Base-by-base conservation (phyloP, 2,329 filamentous ascomycete species). In the Claviceps fusiformis region DNA sequence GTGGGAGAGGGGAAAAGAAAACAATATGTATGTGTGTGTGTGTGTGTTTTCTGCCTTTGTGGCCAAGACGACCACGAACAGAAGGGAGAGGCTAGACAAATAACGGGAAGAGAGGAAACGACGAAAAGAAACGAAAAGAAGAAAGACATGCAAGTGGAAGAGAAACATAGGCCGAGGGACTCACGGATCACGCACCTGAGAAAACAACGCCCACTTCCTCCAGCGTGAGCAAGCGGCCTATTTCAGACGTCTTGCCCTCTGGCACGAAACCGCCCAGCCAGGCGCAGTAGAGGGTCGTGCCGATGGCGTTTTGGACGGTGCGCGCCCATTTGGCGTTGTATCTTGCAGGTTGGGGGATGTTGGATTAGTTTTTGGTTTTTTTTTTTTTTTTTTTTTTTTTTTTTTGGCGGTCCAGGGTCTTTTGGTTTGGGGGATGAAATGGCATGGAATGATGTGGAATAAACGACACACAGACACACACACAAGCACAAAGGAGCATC, bases 301-400 rank as follows among this genome's bases (percentile, higher is more conserved):
- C 75, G 73, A 78, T 78, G 79, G 88, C 81, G 68, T 88, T 89
- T 70, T 97, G 92, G 54, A 96, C 74, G 64, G 87, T 82, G 56
- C 89, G 82, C 33, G 83, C 80, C 93, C 93, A 98, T 68, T 89
- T 82, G 55, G 77, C 75, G 71, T 96, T 96, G 75, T 95, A 85
- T 62, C 81, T 84, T 10, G n/a, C 6, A 9, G 13, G 45, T 35
- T 50, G n/a, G 17, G 1, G 1, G 9, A 35, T 3, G 17, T 48
- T 44, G 10, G 11, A 33, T 9, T 44, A 10, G 5, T 44, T 44
- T 19, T 44, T 3, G 24, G 45, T 24, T 24, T n/a, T n/a, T n/a
- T n/a, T n/a, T n/a, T n/a, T n/a, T n/a, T n/a, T n/a, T n/a, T n/a
- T n/a, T n/a, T n/a, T n/a, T n/a, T n/a, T n/a, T n/a, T n/a, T n/a